A percentile compares a stretch with the other conserved stretches of the same genome.
phyloP scores from a whole-genome alignment of 225 moss, liverwort and hornwort species.

The Marchantia polymorpha region DNA sequence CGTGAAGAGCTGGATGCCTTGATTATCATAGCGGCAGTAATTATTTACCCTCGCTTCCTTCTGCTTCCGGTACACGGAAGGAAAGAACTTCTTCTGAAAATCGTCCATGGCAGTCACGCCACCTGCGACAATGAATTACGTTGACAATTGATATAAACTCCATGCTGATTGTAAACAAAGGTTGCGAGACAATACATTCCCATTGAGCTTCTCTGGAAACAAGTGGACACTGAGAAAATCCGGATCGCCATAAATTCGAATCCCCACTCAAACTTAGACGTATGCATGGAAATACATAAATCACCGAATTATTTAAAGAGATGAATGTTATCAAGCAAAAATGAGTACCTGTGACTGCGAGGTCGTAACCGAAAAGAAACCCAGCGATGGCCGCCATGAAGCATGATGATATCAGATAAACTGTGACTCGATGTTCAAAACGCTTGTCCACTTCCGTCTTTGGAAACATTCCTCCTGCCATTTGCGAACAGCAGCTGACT shows the following conservation, averaged over 20 bases:
- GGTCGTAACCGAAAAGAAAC: constrained; percentile 15
- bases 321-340: too few species aligned
- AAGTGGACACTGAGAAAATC: too few species aligned
- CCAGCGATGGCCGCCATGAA: constrained; percentile 11
- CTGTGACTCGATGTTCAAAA: background rate
- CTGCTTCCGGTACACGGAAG: constrained; percentile 9
- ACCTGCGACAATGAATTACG: constrained; percentile 3
- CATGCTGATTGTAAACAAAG: too few species aligned
- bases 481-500: background rate
- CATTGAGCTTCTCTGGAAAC: too few species aligned
- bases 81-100: constrained; percentile 23
- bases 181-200: too few species aligned
- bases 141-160: background rate
- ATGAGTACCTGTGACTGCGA: constrained; percentile 4
- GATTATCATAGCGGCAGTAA: constrained; percentile 29
- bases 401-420: constrained; percentile 3
- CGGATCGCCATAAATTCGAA: too few species aligned
- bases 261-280: too few species aligned
- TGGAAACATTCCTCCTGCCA: constrained; percentile 1
- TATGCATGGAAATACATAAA: too few species aligned
- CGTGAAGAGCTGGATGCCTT: constrained; percentile 21
- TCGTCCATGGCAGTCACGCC: constrained; percentile 25
- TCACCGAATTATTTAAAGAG: too few species aligned
- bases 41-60: constrained; percentile 13
- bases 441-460: background rate